Conservation (phyloP, 257 asterid genomes). For the Nemophila menziesii region DNA sequence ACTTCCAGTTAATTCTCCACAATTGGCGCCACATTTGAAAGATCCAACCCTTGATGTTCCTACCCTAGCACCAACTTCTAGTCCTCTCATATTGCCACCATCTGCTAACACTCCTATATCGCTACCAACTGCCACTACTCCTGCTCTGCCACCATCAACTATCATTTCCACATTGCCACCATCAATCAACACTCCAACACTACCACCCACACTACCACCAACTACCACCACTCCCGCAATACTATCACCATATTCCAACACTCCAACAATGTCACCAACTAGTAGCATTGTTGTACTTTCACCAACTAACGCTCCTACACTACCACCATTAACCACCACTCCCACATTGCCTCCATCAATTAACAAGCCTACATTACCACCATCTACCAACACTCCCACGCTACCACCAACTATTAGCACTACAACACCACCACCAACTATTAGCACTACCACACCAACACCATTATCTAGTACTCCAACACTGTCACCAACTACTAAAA, state of each 20-base stretch:
- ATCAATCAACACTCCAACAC: no score
- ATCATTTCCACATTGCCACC: neutral
- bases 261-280: constrained; percentile 3
- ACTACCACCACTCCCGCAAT: constrained; percentile 2
- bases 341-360: constrained; percentile 1
- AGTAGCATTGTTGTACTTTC: no score
- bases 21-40: neutral
- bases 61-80: neutral
- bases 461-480: neutral
- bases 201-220: neutral
- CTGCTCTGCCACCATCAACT: neutral
- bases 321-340: no score
- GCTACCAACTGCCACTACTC: neutral
- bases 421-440: neutral
- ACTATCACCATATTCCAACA: no score
- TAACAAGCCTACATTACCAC: neutral
- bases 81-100: neutral
- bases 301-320: neutral
- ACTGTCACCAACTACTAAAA: neutral
- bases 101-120: neutral
- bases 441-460: neutral
- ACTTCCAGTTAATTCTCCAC: neutral
- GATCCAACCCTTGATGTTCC: no score
- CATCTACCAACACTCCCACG: no score
- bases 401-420: neutral